Conservation (phyloP, 371 early-diverging fungal species). For the Gilbertella persicaria region DNA sequence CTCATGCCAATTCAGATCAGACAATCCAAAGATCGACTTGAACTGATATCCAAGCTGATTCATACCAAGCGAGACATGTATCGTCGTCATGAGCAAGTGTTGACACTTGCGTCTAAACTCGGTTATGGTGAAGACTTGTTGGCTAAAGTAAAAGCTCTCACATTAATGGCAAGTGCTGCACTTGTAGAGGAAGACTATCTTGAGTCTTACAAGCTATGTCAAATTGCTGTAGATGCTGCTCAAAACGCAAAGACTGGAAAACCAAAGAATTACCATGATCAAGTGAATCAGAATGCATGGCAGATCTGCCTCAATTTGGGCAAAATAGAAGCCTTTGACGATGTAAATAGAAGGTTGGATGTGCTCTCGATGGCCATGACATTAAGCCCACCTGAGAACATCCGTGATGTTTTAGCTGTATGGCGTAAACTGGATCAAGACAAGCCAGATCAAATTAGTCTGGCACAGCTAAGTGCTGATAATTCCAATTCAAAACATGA, state of each 20-base stretch:
- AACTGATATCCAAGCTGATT: conserved; percentile 61
- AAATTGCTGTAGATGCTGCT: conserved; percentile 44
- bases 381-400: conserved; percentile 60
- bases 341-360: conserved; percentile 51
- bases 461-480: conserved; percentile 16
- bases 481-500: background rate
- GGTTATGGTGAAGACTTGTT: conserved; percentile 48
- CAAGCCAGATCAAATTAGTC: conserved; percentile 24
- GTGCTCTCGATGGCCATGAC: conserved; percentile 65
- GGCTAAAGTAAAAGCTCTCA: conserved; percentile 54
- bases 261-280: conserved; percentile 41
- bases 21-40: conserved; percentile 62
- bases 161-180: conserved; percentile 64
- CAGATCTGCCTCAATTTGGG: conserved; percentile 58
- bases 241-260: conserved; percentile 19
- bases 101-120: conserved; percentile 65
- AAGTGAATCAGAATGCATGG: conserved; percentile 57
- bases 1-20: conserved; percentile 82
- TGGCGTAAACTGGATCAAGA: conserved; percentile 58
- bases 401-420: conserved; percentile 54
- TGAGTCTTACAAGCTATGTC: conserved; percentile 55
- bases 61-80: conserved; percentile 56
- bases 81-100: conserved; percentile 47
- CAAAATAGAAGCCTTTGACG: conserved; percentile 41
- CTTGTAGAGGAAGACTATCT: conserved; percentile 56